phyloP scores from a whole-genome alignment of 2,329 filamentous ascomycete genomes.

The Colletotrichum shisoi region DNA sequence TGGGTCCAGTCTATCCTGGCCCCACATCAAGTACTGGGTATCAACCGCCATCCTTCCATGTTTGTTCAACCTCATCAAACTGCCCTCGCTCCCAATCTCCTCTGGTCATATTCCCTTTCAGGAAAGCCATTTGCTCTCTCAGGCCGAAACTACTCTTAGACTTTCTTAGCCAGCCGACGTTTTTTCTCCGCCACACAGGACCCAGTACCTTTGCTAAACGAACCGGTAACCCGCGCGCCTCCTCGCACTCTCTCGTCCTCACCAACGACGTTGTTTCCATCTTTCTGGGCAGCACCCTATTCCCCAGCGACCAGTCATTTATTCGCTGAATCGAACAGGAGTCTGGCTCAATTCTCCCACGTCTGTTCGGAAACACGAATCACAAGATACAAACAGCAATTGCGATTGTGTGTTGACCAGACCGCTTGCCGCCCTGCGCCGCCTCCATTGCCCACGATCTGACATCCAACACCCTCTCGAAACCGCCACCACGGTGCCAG shows the following conservation, averaged over 20 bases:
- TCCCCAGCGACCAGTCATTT: background rate
- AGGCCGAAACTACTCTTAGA: background rate
- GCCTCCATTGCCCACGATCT: slow-evolving; percentile 9
- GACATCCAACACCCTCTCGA: slow-evolving; percentile 11
- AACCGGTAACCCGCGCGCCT: background rate
- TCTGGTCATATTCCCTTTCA: slow-evolving; percentile 11
- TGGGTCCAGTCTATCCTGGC: background rate
- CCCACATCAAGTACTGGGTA: background rate
- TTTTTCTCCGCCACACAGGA: background rate
- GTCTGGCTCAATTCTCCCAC: background rate
- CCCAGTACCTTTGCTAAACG: background rate
- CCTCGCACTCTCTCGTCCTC: background rate
- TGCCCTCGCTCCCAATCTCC: slow-evolving; percentile 27
- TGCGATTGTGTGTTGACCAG: background rate
- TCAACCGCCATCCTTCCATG: slow-evolving; percentile 8
- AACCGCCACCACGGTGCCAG: slow-evolving; percentile 59
- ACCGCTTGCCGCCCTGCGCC: background rate
- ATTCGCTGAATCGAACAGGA: background rate
- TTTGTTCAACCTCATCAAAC: slow-evolving; percentile 20
- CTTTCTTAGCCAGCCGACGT: background rate
- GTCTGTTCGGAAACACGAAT: background rate
- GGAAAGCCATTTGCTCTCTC: slow-evolving; percentile 1
- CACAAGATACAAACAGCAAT: background rate
- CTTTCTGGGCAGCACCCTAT: background rate
- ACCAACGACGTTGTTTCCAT: background rate